phyloP scores from a whole-genome alignment of 176 grass and related monocot genomes.

The Eragrostis curvula region DNA sequence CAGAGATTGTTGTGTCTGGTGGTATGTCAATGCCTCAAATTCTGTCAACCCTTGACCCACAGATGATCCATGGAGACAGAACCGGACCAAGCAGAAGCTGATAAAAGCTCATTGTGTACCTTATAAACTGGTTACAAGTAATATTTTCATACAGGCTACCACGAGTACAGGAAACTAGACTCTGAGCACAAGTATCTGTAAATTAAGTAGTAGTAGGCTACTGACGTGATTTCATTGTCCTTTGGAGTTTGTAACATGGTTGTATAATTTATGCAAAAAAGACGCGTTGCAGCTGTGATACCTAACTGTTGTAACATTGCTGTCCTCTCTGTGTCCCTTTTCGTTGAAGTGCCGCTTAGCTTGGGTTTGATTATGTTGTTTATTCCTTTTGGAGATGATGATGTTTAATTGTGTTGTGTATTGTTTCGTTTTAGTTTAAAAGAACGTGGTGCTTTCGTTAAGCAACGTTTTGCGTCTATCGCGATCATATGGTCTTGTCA shows the following conservation, averaged over 20 bases:
- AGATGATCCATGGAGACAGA: conserved; percentile 53
- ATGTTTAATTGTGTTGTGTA: neutral
- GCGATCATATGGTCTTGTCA: neutral
- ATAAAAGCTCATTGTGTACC: conserved; percentile 22
- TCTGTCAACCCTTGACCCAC: conserved; percentile 80
- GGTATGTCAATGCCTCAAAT: conserved; percentile 99
- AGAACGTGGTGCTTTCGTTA: neutral
- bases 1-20: conserved; percentile 95
- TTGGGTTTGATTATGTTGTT: conserved; percentile 4
- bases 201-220: conserved; percentile 48
- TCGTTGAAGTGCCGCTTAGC: neutral
- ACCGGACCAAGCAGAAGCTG: conserved; percentile 67
- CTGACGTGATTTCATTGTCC: conserved; percentile 26
- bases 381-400: neutral
- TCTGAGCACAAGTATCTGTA: conserved; percentile 48
- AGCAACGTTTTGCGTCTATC: neutral
- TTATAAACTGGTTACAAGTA: conserved; percentile 23
- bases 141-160: conserved; percentile 24
- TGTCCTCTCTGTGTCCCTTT: neutral
- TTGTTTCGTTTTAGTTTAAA: neutral
- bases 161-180: conserved; percentile 37
- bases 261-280: conserved; percentile 19
- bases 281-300: conserved; percentile 11
- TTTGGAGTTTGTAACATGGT: conserved; percentile 31
- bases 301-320: neutral